Evolutionary conservation across 495 filamentous ascomycete species (phyloP).

Genomic region (Daldinia loculata): DNA sequence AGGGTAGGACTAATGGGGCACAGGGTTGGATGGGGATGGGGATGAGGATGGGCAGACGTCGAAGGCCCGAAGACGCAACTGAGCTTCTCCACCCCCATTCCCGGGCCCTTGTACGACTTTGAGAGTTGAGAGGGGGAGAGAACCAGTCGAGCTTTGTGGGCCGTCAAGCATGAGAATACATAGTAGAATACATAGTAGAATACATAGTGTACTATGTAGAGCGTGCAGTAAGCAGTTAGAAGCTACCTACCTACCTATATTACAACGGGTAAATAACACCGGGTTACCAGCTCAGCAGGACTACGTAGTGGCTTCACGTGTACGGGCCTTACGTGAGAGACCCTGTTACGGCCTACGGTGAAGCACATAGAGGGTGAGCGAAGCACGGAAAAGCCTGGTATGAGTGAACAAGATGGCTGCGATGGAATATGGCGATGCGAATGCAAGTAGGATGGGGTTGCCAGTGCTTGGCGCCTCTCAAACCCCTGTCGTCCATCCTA

Average conservation of each 20-base stretch:
- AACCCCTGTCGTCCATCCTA: constrained; percentile 40
- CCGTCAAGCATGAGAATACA: constrained; percentile 19
- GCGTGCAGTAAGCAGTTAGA: constrained; percentile 25
- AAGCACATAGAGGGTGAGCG: constrained; percentile 20
- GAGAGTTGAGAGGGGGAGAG: constrained; percentile 13
- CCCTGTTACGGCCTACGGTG: constrained; percentile 24
- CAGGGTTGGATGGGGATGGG: constrained; percentile 39
- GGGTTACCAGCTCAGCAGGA: constrained; percentile 13
- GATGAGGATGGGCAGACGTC: constrained; percentile 39
- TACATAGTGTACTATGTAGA: no score
- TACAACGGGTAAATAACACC: constrained; percentile 25
- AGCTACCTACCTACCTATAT: no score
- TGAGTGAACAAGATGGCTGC: constrained; percentile 29
- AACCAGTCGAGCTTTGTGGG: constrained; percentile 23
- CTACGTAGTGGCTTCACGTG: constrained; percentile 35
- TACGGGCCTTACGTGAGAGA: constrained; percentile 19
- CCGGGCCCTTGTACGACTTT: constrained; percentile 32
- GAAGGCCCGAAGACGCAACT: constrained; percentile 43
- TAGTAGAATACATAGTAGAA: no score
- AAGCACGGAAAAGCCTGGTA: constrained; percentile 14
- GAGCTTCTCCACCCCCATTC: constrained; percentile 45
- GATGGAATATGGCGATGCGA: constrained; percentile 42
- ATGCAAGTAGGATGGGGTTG: constrained; percentile 40
- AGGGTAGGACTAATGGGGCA: constrained; percentile 45
- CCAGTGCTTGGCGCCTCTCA: constrained; percentile 44